A percentile compares a stretch with the other conserved stretches of the same genome.
phyloP scores from a whole-genome alignment of 1,284 basidiomycete genomes.

The Rhodotorula sp. region DNA sequence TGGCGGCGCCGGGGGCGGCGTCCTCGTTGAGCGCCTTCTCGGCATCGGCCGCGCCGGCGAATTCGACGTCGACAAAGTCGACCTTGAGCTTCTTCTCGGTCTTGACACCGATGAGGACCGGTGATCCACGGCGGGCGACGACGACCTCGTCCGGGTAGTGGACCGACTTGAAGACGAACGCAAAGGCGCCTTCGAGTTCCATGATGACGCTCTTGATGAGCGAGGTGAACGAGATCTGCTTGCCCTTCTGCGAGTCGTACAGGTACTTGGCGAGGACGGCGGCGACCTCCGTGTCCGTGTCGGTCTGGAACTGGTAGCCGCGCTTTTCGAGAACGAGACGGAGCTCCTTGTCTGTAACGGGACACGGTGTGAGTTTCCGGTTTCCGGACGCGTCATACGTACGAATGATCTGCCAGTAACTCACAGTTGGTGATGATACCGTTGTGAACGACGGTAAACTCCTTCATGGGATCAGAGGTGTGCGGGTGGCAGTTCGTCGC shows the following conservation, averaged over 20 bases:
- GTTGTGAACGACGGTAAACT: slow-evolving; percentile 97
- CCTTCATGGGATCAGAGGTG: slow-evolving; percentile 72
- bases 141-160: slow-evolving; percentile 98
- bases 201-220: slow-evolving; percentile 93
- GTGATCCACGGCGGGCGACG: slow-evolving; percentile 93
- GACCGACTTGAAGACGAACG: slow-evolving; percentile 98
- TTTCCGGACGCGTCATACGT: not conserved
- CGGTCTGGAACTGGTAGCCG: slow-evolving; percentile 90
- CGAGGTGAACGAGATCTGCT: slow-evolving; percentile 1
- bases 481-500: slow-evolving; percentile 94
- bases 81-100: slow-evolving; percentile 99
- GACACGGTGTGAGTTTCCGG: slow-evolving; percentile 42
- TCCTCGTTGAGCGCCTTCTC: slow-evolving; percentile 26
- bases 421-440: slow-evolving; percentile 92
- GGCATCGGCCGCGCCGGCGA: slow-evolving; percentile 60
- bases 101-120: slow-evolving; percentile 97
- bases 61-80: slow-evolving; percentile 98
- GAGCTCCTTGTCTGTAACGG: slow-evolving; percentile 62
- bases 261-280: slow-evolving; percentile 96
- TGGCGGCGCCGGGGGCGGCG: slow-evolving; percentile 9
- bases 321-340: slow-evolving; percentile 92
- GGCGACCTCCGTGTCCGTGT: slow-evolving; percentile 97
- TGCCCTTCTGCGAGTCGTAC: slow-evolving; percentile 80
- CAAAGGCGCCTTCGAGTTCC: slow-evolving; percentile 98
- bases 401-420: slow-evolving; percentile 48